Evolutionary conservation across 495 filamentous ascomycete genomes (phyloP).

Genomic region (Margaritispora aquatica): DNA sequence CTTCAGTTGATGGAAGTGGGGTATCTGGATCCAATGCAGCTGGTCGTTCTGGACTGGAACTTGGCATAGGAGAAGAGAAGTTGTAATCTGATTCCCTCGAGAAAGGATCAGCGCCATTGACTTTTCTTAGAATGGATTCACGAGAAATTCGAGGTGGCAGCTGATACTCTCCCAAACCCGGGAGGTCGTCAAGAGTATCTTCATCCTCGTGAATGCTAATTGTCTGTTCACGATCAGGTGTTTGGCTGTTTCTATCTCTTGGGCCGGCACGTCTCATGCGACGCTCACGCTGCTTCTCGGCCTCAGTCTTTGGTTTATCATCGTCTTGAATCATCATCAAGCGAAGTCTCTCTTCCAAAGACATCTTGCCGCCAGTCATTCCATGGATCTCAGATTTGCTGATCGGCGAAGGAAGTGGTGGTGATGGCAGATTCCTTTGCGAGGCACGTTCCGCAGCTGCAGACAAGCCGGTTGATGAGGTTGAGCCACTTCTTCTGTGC

Average conservation of each 20-base stretch:
- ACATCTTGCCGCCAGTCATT: conserved; percentile 62
- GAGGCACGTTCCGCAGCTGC: conserved; percentile 57
- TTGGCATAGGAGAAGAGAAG: conserved; percentile 50
- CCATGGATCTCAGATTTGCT: conserved; percentile 67
- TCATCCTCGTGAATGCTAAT: conserved; percentile 37
- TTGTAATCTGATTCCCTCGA: conserved; percentile 55
- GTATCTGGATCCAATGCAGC: conserved; percentile 70
- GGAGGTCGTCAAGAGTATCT: conserved; percentile 47
- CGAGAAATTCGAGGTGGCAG: conserved; percentile 77
- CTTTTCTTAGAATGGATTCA: conserved; percentile 84
- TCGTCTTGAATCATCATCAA: conserved; percentile 76
- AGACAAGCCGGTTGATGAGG: conserved; percentile 43
- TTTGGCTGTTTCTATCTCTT: conserved; percentile 39
- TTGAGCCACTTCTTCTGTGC: conserved; percentile 29
- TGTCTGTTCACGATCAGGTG: conserved; percentile 39
- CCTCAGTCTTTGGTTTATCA: conserved; percentile 39
- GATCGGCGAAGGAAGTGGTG: conserved; percentile 54
- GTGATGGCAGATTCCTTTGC: conserved; percentile 58
- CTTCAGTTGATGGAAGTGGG: conserved; percentile 72
- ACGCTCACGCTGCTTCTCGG: conserved; percentile 54
- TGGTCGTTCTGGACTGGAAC: conserved; percentile 43
- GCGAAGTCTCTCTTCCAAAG: conserved; percentile 72
- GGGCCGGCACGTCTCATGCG: conserved; percentile 49
- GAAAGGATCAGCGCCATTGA: conserved; percentile 62
- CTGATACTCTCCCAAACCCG: conserved; percentile 50